Evolutionary conservation across 441 rosid genomes (phyloP).

Genomic region (California macrophylla): DNA sequence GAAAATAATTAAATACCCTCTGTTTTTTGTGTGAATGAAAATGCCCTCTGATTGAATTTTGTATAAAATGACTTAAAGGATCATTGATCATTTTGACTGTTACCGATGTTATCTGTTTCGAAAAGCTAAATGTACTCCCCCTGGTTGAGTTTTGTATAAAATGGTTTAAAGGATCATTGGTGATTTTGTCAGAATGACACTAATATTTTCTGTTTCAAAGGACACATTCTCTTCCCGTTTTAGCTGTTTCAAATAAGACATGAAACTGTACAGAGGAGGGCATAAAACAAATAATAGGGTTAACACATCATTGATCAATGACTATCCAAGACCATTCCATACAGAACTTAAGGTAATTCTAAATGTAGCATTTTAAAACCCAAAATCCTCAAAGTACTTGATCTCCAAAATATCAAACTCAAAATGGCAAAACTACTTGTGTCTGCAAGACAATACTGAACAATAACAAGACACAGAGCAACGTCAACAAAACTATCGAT

Average conservation of each 20-base stretch:
- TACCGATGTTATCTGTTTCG: too few relatives aligned
- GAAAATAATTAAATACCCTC: constrained; percentile 16
- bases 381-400: constrained; percentile 28
- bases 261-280: too few relatives aligned
- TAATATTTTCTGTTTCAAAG: too few relatives aligned
- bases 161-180: too few relatives aligned
- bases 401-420: constrained; percentile 15
- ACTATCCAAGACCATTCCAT: not conserved
- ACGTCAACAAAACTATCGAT: constrained; percentile 7
- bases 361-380: not conserved
- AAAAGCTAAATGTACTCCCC: too few relatives aligned
- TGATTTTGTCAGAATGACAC: too few relatives aligned
- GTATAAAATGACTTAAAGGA: too few relatives aligned
- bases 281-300: not conserved
- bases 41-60: too few relatives aligned
- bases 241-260: not conserved
- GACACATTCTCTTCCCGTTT: too few relatives aligned
- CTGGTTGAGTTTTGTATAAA: too few relatives aligned
- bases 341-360: not conserved
- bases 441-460: constrained; percentile 1
- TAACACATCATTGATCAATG: not conserved
- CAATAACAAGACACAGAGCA: constrained; percentile 5
- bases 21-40: not conserved
- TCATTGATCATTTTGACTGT: too few relatives aligned
- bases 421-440: not conserved